These are phyloP conservation scores for Scytalidium lignicola DNA, from an alignment of 2,329 filamentous ascomycete species.

Conservation along the genomic window DNA sequence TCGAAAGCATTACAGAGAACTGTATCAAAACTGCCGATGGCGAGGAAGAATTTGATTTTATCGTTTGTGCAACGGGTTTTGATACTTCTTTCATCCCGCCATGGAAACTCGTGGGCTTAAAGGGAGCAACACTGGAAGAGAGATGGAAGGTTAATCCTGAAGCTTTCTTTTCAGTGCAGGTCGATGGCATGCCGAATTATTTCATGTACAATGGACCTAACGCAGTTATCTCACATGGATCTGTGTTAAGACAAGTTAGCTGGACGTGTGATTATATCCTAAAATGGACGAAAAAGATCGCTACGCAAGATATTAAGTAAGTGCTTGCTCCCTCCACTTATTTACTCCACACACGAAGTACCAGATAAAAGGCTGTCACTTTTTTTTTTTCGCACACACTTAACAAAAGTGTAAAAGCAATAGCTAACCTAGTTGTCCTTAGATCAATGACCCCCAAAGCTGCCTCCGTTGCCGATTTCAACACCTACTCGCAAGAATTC, in stretches of 20 bases:
- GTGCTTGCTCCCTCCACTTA: too few relatives aligned
- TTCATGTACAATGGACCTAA: constrained; percentile 6
- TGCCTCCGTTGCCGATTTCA: constrained; percentile 29
- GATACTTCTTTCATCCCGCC: constrained; percentile 19
- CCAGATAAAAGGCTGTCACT: neutral
- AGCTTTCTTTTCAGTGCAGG: constrained; percentile 23
- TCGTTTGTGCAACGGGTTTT: constrained; percentile 27
- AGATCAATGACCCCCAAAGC: constrained; percentile 20
- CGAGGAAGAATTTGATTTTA: constrained; percentile 25
- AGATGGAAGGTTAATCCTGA: constrained; percentile 17
- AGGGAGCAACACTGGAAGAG: constrained; percentile 14
- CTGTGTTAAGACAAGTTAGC: constrained; percentile 21
- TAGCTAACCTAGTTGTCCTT: constrained; percentile 2
- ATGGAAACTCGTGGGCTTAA: constrained; percentile 19
- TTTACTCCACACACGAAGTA: too few relatives aligned
- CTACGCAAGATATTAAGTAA: constrained; percentile 25
- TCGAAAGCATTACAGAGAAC: constrained; percentile 27
- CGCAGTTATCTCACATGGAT: constrained; percentile 15
- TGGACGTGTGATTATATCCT: constrained; percentile 30
- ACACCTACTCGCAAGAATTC: constrained; percentile 17
- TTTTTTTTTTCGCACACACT: too few relatives aligned
- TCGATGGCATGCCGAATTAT: constrained; percentile 8
- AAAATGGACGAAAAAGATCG: constrained; percentile 28
- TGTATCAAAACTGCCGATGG: constrained; percentile 25
- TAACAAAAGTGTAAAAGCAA: neutral